These are phyloP conservation scores for Tuber borchii DNA, from an alignment of 495 filamentous ascomycete species.

Conservation along the genomic window DNA sequence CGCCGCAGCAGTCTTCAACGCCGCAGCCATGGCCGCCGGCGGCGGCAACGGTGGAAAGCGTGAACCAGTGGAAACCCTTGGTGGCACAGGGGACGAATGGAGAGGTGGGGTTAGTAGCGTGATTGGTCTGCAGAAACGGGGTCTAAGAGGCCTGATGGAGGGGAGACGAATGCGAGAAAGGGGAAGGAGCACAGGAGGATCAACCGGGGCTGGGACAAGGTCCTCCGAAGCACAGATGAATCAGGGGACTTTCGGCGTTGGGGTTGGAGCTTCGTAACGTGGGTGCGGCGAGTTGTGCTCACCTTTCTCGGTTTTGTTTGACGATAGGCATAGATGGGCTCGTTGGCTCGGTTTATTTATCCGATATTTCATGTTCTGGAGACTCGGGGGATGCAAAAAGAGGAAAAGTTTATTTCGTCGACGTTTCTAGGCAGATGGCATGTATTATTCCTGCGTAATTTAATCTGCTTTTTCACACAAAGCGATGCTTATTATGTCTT, in stretches of 20 bases:
- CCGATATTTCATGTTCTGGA: neutral
- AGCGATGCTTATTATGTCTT: neutral
- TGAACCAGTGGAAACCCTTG: conserved; percentile 43
- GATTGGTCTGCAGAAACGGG: conserved; percentile 93
- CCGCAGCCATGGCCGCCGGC: conserved; percentile 94
- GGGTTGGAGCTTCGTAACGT: neutral
- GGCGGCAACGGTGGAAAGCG: conserved; percentile 53
- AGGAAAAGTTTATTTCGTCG: neutral
- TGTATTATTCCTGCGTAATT: neutral
- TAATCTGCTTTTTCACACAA: conserved; percentile 2
- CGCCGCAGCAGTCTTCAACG: conserved; percentile 95
- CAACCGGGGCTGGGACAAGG: conserved; percentile 7
- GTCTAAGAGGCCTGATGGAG: conserved; percentile 89
- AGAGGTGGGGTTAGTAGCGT: conserved; percentile 86
- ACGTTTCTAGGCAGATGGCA: neutral
- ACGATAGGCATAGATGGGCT: neutral
- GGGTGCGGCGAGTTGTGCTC: neutral
- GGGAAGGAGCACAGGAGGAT: conserved; percentile 45
- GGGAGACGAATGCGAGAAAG: conserved; percentile 77
- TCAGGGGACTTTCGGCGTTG: conserved; percentile 23
- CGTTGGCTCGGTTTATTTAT: neutral
- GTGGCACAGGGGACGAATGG: conserved; percentile 48
- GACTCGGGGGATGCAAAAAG: neutral
- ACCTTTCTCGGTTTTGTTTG: neutral
- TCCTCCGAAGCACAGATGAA: conserved; percentile 13